These are phyloP conservation scores for Ophiosphaerella korrae DNA, from an alignment of 2,329 filamentous ascomycete species.

Conservation along the genomic window DNA sequence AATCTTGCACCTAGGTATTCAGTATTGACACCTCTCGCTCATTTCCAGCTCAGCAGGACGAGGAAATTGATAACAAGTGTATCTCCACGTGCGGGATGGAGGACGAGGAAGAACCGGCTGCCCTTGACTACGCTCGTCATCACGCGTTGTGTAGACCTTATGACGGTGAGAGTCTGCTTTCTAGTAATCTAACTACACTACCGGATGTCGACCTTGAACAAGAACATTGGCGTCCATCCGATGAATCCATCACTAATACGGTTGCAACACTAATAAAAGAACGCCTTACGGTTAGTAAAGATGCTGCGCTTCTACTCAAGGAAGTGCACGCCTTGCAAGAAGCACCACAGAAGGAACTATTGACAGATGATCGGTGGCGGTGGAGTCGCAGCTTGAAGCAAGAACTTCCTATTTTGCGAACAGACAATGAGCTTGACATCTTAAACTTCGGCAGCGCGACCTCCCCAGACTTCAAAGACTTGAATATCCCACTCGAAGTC, in stretches of 20 bases:
- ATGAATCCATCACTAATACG: constrained; percentile 15
- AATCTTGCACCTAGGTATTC: background rate
- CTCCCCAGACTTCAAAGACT: constrained; percentile 31
- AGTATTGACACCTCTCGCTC: too few relatives aligned
- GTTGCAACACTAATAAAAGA: constrained; percentile 28
- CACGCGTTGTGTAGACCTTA: constrained; percentile 48
- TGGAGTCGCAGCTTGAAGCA: constrained; percentile 44
- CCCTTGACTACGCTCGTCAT: constrained; percentile 56
- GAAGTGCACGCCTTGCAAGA: constrained; percentile 14
- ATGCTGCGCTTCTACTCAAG: constrained; percentile 36
- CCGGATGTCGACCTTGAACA: constrained; percentile 14
- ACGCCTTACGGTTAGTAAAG: constrained; percentile 34
- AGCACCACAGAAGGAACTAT: background rate
- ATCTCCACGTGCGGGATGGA: background rate
- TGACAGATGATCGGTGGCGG: constrained; percentile 13
- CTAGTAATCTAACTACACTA: constrained; percentile 13
- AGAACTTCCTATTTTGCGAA: constrained; percentile 54
- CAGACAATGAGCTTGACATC: constrained; percentile 54
- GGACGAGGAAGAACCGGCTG: constrained; percentile 38
- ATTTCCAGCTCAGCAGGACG: background rate
- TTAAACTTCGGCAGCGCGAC: constrained; percentile 40
- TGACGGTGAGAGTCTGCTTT: constrained; percentile 28
- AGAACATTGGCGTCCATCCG: constrained; percentile 26
- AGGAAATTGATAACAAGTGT: too few relatives aligned
- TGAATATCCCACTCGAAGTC: constrained; percentile 42